A percentile compares a stretch with the other conserved stretches of the same genome.
These are phyloP conservation scores for Paraphoma sp. DNA, from an alignment of 2,329 filamentous ascomycete genomes.

Conservation along the genomic window DNA sequence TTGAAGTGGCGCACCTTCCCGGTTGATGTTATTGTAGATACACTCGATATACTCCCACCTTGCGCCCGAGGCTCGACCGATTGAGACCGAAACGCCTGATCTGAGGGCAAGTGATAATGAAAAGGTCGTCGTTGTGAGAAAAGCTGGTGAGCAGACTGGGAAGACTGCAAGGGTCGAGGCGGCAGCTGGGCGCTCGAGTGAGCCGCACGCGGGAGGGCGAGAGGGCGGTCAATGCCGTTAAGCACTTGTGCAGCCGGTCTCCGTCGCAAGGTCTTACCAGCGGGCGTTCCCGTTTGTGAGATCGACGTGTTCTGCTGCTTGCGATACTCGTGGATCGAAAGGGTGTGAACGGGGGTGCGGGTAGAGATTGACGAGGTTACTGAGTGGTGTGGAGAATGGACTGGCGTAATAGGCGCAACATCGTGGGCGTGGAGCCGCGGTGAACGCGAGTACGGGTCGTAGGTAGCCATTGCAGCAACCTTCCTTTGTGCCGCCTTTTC, in stretches of 20 bases:
- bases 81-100: conserved; percentile 33
- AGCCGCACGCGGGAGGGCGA: conserved; percentile 18
- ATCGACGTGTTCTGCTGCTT: conserved; percentile 45
- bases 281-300: conserved; percentile 33
- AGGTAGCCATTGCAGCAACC: conserved; percentile 25
- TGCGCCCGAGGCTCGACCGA: conserved; percentile 34
- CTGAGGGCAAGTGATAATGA: conserved; percentile 20
- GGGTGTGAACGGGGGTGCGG: conserved; percentile 39
- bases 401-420: conserved; percentile 34
- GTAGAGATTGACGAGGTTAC: conserved; percentile 40
- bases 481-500: not conserved
- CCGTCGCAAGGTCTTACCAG: conserved; percentile 44
- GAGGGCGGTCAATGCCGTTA: conserved; percentile 38
- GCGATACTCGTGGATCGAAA: conserved; percentile 50
- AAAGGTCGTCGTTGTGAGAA: conserved; percentile 20
- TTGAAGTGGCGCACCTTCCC: conserved; percentile 40
- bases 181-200: conserved; percentile 18
- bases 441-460: conserved; percentile 30
- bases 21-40: conserved; percentile 15
- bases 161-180: conserved; percentile 31
- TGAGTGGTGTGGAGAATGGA: conserved; percentile 47
- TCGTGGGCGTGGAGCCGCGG: conserved; percentile 21
- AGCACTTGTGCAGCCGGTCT: conserved; percentile 44
- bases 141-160: conserved; percentile 40
- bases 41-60: conserved; percentile 21